Conservation (phyloP, 208 protist species). For the Trypanosoma rangeli region DNA sequence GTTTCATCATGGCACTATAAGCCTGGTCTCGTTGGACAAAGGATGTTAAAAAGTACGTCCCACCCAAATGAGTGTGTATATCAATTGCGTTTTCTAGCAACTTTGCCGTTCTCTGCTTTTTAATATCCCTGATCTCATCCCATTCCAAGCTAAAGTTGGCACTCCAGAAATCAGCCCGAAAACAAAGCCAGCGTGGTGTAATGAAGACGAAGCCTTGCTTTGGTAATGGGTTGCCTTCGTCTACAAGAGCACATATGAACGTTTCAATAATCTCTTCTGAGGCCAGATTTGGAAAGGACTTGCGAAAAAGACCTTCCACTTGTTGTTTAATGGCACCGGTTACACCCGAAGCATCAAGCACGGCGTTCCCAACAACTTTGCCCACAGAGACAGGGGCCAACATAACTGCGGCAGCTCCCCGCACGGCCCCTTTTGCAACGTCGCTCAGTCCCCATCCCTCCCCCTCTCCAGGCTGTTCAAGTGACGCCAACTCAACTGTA, state of each 20-base stretch:
- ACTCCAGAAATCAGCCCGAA: conserved; percentile 37
- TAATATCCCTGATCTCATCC: conserved; percentile 81
- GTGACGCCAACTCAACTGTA: conserved; percentile 70
- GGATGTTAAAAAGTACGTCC: conserved; percentile 56
- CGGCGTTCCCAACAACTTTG: conserved; percentile 51
- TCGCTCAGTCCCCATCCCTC: conserved; percentile 37
- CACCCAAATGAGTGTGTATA: conserved; percentile 66
- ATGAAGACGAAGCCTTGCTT: conserved; percentile 70
- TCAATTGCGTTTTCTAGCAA: conserved; percentile 70
- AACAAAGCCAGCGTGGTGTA: conserved; percentile 70
- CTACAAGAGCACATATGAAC: conserved; percentile 55
- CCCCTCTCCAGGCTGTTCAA: conserved; percentile 38
- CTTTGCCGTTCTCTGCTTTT: conserved; percentile 66
- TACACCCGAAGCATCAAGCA: conserved; percentile 72
- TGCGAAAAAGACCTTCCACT: conserved; percentile 59
- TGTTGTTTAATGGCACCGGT: conserved; percentile 59
- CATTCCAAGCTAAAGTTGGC: conserved; percentile 68
- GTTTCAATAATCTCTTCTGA: conserved; percentile 62
- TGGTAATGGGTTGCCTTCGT: conserved; percentile 29
- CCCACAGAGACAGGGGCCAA: conserved; percentile 68
- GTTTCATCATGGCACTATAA: conserved; percentile 66
- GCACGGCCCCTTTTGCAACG: conserved; percentile 56
- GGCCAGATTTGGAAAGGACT: conserved; percentile 54
- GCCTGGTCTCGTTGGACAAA: conserved; percentile 74
- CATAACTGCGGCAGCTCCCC: conserved; percentile 70